Evolutionary conservation across 129 eudicot species (phyloP).

Genomic region (Rutidosis leptorrhynchoides): DNA sequence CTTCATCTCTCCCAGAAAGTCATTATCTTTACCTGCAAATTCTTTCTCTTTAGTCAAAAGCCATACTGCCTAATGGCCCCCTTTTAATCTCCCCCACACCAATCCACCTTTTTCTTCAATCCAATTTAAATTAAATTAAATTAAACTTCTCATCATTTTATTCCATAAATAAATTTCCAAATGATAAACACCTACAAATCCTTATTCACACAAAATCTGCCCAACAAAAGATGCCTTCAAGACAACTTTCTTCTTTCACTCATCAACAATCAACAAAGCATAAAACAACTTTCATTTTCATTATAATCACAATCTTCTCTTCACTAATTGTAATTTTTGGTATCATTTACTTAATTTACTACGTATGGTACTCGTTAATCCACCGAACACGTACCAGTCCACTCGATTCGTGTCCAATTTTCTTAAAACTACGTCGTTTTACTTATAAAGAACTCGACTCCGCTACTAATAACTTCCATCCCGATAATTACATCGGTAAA

Average conservation of each 20-base stretch:
- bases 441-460: constrained; percentile 67
- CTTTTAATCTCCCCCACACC: constrained; percentile 20
- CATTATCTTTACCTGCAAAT: constrained; percentile 58
- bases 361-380: constrained; percentile 57
- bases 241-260: constrained; percentile 43
- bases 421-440: constrained; percentile 62
- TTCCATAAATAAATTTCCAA: not conserved
- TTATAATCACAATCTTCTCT: constrained; percentile 51
- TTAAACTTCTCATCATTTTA: constrained; percentile 7
- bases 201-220: not conserved
- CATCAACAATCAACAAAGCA: constrained; percentile 42
- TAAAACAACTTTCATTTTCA: constrained; percentile 44
- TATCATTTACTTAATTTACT: constrained; percentile 61
- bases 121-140: too few relatives aligned
- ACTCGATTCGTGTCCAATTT: constrained; percentile 50
- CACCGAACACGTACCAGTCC: constrained; percentile 77
- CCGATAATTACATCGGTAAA: constrained; percentile 66
- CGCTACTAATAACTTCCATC: constrained; percentile 75
- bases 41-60: constrained; percentile 72
- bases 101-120: constrained; percentile 11
- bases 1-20: constrained; percentile 40
- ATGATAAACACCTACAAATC: not conserved
- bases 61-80: constrained; percentile 40
- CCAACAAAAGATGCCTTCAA: constrained; percentile 59
- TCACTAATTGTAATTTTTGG: constrained; percentile 56